These are phyloP conservation scores for Hypoxylon sp. DNA, from an alignment of 2,329 filamentous ascomycete genomes.

Conservation along the genomic window DNA sequence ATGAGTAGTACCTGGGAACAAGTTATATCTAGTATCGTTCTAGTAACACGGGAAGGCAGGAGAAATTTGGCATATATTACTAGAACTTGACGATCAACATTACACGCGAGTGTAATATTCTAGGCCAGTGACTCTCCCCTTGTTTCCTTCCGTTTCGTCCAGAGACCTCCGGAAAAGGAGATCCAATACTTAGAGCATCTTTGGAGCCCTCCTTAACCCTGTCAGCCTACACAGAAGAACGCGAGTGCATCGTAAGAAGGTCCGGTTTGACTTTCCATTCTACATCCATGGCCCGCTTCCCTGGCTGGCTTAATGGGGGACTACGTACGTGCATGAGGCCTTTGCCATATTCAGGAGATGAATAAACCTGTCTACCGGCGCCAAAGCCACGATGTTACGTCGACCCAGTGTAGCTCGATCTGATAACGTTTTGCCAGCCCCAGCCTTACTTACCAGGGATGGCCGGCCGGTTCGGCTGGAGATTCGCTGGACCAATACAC, in stretches of 20 bases:
- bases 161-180: conserved; percentile 7
- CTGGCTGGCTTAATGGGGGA: neutral
- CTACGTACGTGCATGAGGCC: conserved; percentile 18
- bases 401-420: neutral
- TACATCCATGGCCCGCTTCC: conserved; percentile 3
- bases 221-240: conserved; percentile 17
- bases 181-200: conserved; percentile 1
- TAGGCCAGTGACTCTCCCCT: neutral
- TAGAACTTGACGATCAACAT: neutral
- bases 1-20: neutral
- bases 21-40: neutral
- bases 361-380: conserved; percentile 8
- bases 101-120: neutral
- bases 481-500: conserved; percentile 3
- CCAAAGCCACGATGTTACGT: conserved; percentile 27
- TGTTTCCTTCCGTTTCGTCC: neutral
- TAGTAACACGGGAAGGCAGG: neutral
- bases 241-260: conserved; percentile 19
- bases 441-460: conserved; percentile 4
- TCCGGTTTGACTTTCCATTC: conserved; percentile 21
- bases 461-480: conserved; percentile 8
- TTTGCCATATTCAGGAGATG: conserved; percentile 3
- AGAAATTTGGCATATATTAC: neutral
- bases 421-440: conserved; percentile 12
- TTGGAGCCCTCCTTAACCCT: conserved; percentile 6